Evolutionary conservation across 2,329 filamentous ascomycete genomes (phyloP), one percentile per base, ranked within the genome.

Genomic region (Sclerotinia trifoliorum): DNA sequence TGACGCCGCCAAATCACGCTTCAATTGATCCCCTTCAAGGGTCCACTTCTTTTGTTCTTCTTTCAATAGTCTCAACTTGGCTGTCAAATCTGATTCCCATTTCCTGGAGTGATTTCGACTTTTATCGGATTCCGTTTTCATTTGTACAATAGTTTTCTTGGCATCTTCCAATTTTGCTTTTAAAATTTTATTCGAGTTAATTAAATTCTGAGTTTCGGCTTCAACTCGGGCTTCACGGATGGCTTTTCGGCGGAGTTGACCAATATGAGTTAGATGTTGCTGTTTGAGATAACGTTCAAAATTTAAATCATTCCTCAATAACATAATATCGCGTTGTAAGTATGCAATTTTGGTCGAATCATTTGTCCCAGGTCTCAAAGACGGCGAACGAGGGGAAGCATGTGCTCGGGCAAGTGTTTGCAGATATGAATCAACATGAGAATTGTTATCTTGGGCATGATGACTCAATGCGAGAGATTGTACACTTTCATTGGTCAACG

Each of bases 271-370:
- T 72, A 94, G 86, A 77, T 94, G 92, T 75, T 95, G 92, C 71
- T 93, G 87, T 76, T 94, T 94, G 74, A 94, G 84, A 78, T 93
- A 94, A 35, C 90, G 85, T 77, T 95, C 92, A 75, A 94, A 95
- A 72, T 90, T 91, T 55, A 95, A 82, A 73, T 95, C 91, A 70
- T 94, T 95, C 56, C 90, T 88, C 15, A 95, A 79, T 2, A 94
- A 80, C 65, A 93, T 85, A n/a, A 93, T 85, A 73, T 93, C 89
- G 54, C 90, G 85, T 72, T 92, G 88, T 4, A 95, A 80, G 71
- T 87, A 86, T 1, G 84, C 80, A 39, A 84, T 74, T 76, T 69
- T 78, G 65, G 65, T 81, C 78, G 60, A 54, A 44, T 70, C 69
- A 11, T 65, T 75, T 13, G 76, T 73, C 73, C 73, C 72, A 75